Percentiles rank a stretch among this genome's conserved stretches.
These are phyloP conservation scores for Pulveroboletus sp. DNA, from an alignment of 768 basidiomycete genomes.

Conservation along the genomic window DNA sequence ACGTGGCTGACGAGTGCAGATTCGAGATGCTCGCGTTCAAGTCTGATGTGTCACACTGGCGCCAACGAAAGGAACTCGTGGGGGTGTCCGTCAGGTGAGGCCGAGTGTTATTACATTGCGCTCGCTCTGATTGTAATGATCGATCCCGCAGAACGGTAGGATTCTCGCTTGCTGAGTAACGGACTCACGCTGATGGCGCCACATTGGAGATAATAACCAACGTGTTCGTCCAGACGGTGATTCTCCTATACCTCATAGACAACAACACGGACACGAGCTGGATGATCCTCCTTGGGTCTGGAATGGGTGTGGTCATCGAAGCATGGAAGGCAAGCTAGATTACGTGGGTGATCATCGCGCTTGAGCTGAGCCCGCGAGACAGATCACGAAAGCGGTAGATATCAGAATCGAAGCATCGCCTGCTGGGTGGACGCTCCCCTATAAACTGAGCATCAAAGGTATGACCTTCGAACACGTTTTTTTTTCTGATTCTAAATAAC, in stretches of 20 bases:
- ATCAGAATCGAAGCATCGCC: conserved; percentile 63
- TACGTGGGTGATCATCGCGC: conserved; percentile 6
- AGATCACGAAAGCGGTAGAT: conserved; percentile 91
- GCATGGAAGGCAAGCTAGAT: conserved; percentile 78
- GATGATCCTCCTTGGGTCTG: conserved; percentile 93
- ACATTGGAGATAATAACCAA: conserved; percentile 73
- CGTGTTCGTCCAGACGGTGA: conserved; percentile 87
- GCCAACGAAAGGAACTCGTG: conserved; percentile 89
- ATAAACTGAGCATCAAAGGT: conserved; percentile 81
- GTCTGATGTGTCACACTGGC: conserved; percentile 92
- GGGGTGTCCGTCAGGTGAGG: conserved; percentile 88
- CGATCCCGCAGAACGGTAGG: conserved; percentile 49
- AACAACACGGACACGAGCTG: conserved; percentile 94
- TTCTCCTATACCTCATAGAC: conserved; percentile 91
- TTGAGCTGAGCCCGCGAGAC: conserved; percentile 14
- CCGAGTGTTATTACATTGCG: conserved; percentile 6
- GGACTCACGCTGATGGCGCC: conserved; percentile 10
- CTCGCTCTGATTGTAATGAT: conserved; percentile 17
- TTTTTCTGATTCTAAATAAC: conserved; percentile 8
- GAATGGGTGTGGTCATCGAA: conserved; percentile 77
- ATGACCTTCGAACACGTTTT: conserved; percentile 22
- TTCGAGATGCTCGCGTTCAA: conserved; percentile 97
- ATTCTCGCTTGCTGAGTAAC: conserved; percentile 13
- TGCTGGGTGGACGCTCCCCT: conserved; percentile 68
- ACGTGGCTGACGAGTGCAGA: conserved; percentile 36